Conservation (phyloP, 2,329 filamentous ascomycete genomes). For the Diaporthe citriasiana region DNA sequence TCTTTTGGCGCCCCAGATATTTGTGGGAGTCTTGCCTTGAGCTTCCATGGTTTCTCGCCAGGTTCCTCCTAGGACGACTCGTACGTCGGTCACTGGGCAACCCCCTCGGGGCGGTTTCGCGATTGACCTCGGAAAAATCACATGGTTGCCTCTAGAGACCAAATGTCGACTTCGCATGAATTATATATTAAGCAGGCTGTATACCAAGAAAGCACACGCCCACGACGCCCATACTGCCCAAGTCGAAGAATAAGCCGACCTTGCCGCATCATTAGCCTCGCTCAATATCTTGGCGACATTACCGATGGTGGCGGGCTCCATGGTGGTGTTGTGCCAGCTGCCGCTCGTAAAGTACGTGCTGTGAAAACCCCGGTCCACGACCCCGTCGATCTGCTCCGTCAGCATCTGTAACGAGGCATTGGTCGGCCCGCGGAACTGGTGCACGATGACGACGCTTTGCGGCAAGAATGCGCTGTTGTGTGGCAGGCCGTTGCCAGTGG, state of each 20-base stretch:
- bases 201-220: conserved; percentile 23
- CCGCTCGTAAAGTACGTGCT: conserved; percentile 45
- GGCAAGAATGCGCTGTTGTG: conserved; percentile 37
- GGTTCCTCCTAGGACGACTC: neutral
- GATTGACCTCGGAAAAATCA: neutral
- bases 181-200: conserved; percentile 29
- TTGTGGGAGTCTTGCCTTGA: conserved; percentile 76
- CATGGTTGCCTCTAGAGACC: neutral
- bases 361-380: conserved; percentile 40
- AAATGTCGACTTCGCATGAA: neutral
- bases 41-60: conserved; percentile 69
- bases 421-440: conserved; percentile 43
- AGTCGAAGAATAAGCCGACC: neutral
- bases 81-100: neutral
- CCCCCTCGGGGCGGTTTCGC: too few relatives aligned
- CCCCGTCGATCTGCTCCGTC: conserved; percentile 39
- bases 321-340: conserved; percentile 41
- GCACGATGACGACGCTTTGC: conserved; percentile 42
- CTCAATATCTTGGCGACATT: conserved; percentile 36
- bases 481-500: conserved; percentile 38
- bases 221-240: conserved; percentile 7
- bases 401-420: conserved; percentile 40
- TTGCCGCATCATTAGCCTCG: conserved; percentile 26
- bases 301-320: conserved; percentile 38
- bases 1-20: neutral